Conservation (phyloP, 257 asterid genomes). For the Coffea canephora region DNA sequence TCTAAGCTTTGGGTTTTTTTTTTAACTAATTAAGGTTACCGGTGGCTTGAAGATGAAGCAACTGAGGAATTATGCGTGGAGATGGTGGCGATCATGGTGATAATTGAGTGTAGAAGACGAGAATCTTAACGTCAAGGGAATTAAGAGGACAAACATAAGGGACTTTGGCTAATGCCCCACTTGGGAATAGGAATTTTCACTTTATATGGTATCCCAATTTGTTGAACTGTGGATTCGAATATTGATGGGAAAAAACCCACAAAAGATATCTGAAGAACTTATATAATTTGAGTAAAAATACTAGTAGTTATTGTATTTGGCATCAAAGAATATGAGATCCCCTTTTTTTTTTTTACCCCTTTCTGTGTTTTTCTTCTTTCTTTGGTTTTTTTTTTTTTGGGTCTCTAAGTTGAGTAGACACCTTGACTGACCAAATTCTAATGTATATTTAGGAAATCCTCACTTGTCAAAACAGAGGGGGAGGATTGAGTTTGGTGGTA, state of each 20-base stretch:
- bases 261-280: background rate
- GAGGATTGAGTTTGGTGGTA: no score
- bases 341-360: no score
- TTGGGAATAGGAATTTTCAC: conserved; percentile 39
- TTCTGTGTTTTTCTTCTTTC: no score
- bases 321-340: no score
- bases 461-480: background rate
- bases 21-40: conserved; percentile 27
- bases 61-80: conserved; percentile 45
- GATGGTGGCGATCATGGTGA: conserved; percentile 25
- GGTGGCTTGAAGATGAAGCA: conserved; percentile 65
- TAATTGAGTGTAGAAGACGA: conserved; percentile 17
- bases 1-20: conserved; percentile 1
- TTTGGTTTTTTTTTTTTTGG: background rate
- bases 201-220: conserved; percentile 28
- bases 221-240: background rate
- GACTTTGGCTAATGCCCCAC: conserved; percentile 31
- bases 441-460: background rate
- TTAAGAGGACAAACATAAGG: conserved; percentile 29
- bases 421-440: background rate
- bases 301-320: background rate
- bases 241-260: background rate
- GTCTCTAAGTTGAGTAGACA: background rate
- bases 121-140: conserved; percentile 29
- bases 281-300: background rate